Conservation (phyloP, 2,329 filamentous ascomycete genomes). For the Fusarium neocosmosporiellum region DNA sequence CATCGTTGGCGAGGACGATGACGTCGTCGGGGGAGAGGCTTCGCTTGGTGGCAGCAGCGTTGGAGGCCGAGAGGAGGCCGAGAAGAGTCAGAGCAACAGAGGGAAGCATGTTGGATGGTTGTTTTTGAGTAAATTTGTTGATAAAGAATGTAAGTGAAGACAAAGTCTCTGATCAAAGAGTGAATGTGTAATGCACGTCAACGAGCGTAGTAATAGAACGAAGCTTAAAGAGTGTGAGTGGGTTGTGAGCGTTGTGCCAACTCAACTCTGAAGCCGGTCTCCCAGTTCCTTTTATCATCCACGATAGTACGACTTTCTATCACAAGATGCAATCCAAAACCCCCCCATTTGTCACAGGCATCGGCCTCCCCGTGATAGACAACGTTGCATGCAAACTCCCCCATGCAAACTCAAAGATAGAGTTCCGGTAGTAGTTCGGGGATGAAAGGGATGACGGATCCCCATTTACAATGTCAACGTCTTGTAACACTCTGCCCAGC, state of each 20-base stretch:
- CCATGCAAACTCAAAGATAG: background rate
- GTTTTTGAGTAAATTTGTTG: background rate
- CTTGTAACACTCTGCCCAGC: background rate
- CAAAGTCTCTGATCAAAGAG: background rate
- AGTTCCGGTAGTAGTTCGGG: background rate
- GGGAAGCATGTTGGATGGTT: slow-evolving; percentile 27
- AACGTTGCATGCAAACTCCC: background rate
- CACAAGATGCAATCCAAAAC: too few species aligned
- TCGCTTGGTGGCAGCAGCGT: slow-evolving; percentile 19
- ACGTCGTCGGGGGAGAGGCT: slow-evolving; percentile 29
- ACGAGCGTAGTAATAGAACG: slow-evolving; percentile 1
- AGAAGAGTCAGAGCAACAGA: slow-evolving; percentile 25
- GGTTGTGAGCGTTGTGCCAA: background rate
- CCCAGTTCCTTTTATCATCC: background rate
- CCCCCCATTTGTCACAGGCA: background rate
- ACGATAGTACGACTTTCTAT: background rate
- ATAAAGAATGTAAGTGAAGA: background rate
- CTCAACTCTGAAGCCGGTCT: background rate
- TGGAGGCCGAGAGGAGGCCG: slow-evolving; percentile 27
- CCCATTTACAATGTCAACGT: background rate
- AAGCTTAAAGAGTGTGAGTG: background rate
- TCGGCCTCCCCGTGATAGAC: background rate
- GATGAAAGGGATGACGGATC: background rate
- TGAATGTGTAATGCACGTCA: background rate
- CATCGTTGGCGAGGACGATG: slow-evolving; percentile 33